Conservation (phyloP, 768 basidiomycete species). For the Leccinum arenicola region DNA sequence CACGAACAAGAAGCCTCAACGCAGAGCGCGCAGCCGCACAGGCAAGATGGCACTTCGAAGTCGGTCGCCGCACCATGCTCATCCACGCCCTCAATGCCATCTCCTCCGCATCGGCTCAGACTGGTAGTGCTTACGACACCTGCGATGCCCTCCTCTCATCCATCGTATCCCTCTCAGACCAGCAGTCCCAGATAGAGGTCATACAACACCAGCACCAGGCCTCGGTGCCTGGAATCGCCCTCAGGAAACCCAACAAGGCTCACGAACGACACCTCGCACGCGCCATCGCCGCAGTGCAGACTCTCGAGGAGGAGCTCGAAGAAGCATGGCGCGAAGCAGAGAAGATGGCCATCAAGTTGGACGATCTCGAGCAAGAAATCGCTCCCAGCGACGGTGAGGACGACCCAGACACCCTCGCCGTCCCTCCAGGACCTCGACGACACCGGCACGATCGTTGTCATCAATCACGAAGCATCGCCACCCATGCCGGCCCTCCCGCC, state of each 20-base stretch:
- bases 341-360: constrained; percentile 51
- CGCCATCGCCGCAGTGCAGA: constrained; percentile 45
- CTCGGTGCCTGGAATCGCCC: constrained; percentile 72
- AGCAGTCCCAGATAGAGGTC: constrained; percentile 58
- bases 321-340: constrained; percentile 83
- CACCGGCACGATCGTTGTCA: too few species aligned
- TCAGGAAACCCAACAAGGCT: constrained; percentile 77
- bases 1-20: constrained; percentile 58
- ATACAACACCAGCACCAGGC: constrained; percentile 66
- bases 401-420: background rate
- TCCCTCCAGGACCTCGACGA: too few species aligned
- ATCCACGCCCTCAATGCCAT: constrained; percentile 24
- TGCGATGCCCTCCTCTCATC: constrained; percentile 59
- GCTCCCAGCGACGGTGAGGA: constrained; percentile 21
- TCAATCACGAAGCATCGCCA: constrained; percentile 12
- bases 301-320: constrained; percentile 67
- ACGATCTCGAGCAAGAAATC: constrained; percentile 29
- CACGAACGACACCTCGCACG: constrained; percentile 60
- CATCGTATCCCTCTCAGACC: constrained; percentile 57
- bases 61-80: constrained; percentile 65
- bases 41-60: constrained; percentile 64
- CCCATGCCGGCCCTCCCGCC: background rate
- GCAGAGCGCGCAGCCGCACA: constrained; percentile 52
- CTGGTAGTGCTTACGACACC: constrained; percentile 27
- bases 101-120: too few species aligned